phyloP scores from a whole-genome alignment of 1,284 basidiomycete genomes.

The Trichosporon faecale region DNA sequence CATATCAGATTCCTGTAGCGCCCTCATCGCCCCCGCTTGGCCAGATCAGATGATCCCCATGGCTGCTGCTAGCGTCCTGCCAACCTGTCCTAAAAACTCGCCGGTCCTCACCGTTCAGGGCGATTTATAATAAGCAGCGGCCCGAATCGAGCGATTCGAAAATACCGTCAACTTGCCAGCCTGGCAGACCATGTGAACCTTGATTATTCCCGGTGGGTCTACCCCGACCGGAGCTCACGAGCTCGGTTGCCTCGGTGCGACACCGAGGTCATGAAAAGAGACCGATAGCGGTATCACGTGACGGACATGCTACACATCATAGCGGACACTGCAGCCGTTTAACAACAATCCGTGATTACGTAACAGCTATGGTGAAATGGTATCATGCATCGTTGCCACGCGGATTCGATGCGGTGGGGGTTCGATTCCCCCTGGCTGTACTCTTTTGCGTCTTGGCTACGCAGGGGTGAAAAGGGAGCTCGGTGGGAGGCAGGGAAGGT shows the following conservation, averaged over 20 bases:
- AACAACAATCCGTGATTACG: neutral
- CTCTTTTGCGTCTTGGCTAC: neutral
- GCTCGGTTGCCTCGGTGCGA: neutral
- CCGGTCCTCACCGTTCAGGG: neutral
- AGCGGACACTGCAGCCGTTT: neutral
- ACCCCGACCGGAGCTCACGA: neutral
- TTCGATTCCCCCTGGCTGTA: slow-evolving; percentile 11
- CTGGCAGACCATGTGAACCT: neutral
- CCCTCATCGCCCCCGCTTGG: neutral
- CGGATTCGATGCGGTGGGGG: neutral
- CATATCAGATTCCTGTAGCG: neutral
- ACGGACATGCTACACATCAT: neutral
- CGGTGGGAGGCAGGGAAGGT: neutral
- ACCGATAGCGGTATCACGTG: neutral
- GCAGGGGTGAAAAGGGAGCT: neutral
- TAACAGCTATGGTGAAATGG: slow-evolving; percentile 10
- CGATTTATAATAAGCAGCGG: neutral
- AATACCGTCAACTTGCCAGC: neutral
- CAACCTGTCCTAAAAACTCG: neutral
- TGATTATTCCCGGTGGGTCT: neutral
- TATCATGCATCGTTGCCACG: slow-evolving; percentile 6
- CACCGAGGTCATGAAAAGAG: neutral
- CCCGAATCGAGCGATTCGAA: neutral
- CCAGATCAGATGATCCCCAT: neutral
- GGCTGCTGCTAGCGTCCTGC: neutral